Percentiles rank a stretch among this genome's conserved stretches.
These are phyloP conservation scores for Blastobotrys peoriensis DNA, from an alignment of 805 yeast species.

Conservation along the genomic window DNA sequence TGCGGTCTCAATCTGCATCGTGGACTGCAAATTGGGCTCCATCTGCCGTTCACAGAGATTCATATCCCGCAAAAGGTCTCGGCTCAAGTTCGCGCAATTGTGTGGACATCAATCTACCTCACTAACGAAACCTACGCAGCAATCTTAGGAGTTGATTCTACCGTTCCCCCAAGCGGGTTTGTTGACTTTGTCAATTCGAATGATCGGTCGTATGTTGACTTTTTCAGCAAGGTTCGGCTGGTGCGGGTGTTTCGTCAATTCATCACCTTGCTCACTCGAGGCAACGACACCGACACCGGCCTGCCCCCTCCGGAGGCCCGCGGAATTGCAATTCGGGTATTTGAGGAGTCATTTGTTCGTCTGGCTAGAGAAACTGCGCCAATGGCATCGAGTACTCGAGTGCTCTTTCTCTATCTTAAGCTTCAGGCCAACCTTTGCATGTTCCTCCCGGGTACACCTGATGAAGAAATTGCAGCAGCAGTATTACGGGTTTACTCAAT, in stretches of 20 bases:
- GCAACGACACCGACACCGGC: conserved; percentile 4
- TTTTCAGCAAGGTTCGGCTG: background rate
- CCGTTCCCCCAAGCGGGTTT: background rate
- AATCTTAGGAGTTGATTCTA: conserved; percentile 7
- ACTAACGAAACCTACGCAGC: conserved; percentile 3
- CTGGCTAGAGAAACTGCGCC: conserved; percentile 1
- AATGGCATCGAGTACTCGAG: conserved; percentile 6
- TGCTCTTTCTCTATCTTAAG: conserved; percentile 5
- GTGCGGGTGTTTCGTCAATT: background rate
- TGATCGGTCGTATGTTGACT: background rate
- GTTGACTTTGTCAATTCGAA: background rate
- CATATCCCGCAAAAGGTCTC: background rate
- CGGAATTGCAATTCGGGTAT: conserved; percentile 3
- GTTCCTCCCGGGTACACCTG: conserved; percentile 8
- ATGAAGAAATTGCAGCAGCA: too few relatives aligned
- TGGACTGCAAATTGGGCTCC: conserved; percentile 6
- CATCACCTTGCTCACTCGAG: background rate
- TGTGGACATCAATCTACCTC: conserved; percentile 7
- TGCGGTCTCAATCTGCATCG: conserved; percentile 5
- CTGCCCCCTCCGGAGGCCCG: conserved; percentile 8
- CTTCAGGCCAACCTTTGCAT: conserved; percentile 3
- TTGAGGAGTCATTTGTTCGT: conserved; percentile 3
- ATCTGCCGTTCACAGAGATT: background rate
- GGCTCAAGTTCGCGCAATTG: background rate
- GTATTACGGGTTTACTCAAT: too few relatives aligned